Evolutionary conservation across 805 yeast species (phyloP), one percentile per base, ranked within the genome.

Genomic region (Debaryomyces maramus): DNA sequence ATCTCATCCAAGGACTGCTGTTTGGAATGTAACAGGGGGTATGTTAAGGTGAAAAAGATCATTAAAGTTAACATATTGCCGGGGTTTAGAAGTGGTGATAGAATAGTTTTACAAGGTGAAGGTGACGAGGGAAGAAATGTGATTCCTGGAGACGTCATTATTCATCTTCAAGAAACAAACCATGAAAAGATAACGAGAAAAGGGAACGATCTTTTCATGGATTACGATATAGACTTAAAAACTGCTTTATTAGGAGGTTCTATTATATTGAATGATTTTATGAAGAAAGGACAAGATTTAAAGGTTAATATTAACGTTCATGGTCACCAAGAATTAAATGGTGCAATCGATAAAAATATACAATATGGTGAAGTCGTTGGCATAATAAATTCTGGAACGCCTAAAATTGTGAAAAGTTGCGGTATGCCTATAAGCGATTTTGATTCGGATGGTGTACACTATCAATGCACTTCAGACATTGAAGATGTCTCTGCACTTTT

Each of bases 131-230:
- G 80, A 0, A 56, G 74, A 14, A 68, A 72, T 44, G 62, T 78
- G 3, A 60, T 74, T 3, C 85, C 89, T 0, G 90, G 90, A 2
- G 87, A 84, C 55, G 83, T 84, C 5, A 61, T 82, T 3, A 72
- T 84, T 7, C 77, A 74, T 1, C 56, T 84, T 17, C 67, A 68
- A 27, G 73, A 75, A 47, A 43, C 66, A 34, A 50, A 53, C 4
- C 72, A 69, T 46, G 57, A 60, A 7, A 49, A 45, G 14, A 70
- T 76, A 40, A 64, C 64, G 10, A 63, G 84, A 44, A 62, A 57
- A 34, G 71, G 60, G 24, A 55, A 72, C 26, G 77, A 78, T 48
- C 56, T 81, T 35, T 63, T 65, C 39, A 55, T 69, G 52, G 71
- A 63, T 21, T 63, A 65, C 28, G 65, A 70, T 33, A 67, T 81